A percentile compares a stretch with the other conserved stretches of the same genome.
Conservation (phyloP, 2,329 filamentous ascomycete species). For the Pestalotiopsis fici region DNA sequence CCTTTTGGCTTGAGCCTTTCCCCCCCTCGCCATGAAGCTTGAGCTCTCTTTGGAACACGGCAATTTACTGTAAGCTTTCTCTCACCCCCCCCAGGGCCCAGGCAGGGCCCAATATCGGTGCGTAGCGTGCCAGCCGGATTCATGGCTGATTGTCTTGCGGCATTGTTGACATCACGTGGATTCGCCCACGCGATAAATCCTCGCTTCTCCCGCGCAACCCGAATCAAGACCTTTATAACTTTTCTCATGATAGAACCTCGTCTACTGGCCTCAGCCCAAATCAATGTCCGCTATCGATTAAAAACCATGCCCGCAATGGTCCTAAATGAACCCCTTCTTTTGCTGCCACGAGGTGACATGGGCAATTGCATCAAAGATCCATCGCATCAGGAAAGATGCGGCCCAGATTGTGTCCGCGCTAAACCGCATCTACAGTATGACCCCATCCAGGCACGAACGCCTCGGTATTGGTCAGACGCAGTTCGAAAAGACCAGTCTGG, state of each 20-base stretch:
- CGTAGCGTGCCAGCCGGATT: background rate
- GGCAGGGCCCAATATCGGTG: background rate
- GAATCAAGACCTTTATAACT: background rate
- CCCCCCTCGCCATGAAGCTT: background rate
- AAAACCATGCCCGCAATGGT: too few relatives aligned
- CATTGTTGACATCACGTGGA: conserved; percentile 14
- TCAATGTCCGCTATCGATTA: too few relatives aligned
- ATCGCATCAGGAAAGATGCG: background rate
- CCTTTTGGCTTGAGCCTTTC: background rate
- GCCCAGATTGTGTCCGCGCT: conserved; percentile 16
- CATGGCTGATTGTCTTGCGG: conserved; percentile 3
- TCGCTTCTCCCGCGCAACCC: background rate
- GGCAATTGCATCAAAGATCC: background rate
- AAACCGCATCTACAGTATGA: conserved; percentile 18
- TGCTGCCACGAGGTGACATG: background rate
- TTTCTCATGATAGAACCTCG: too few relatives aligned
- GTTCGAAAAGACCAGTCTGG: background rate
- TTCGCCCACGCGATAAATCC: background rate
- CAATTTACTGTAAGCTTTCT: conserved; percentile 1
- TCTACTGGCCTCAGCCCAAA: too few relatives aligned
- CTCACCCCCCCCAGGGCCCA: background rate
- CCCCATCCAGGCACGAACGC: conserved; percentile 10
- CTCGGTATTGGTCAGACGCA: conserved; percentile 9
- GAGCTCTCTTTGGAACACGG: background rate
- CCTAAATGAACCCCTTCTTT: background rate